Base-by-base conservation (phyloP, 1,284 basidiomycete species). In the Mycena citricolor region DNA sequence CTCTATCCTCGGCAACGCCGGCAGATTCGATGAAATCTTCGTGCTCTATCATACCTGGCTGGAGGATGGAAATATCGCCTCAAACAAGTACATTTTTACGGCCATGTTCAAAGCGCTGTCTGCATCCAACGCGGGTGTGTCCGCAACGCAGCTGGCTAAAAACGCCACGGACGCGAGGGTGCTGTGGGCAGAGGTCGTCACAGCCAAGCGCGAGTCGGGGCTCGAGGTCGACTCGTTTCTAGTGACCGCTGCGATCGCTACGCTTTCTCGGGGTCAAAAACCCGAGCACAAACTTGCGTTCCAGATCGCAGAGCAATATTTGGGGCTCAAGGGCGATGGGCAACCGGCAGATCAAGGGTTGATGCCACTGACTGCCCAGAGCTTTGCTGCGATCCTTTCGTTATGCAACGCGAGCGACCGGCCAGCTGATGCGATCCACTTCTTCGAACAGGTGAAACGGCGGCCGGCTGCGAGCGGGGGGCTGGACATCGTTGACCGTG, bases 21-120 rank as follows among this genome's bases (percentile, higher is more conserved):
- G 72, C 12, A 61, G 73, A 8, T 74, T 79, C 50, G 77, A 84
- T 52, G 74, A 75, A 49, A 73, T 86, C 16, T 85, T 86, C 49
- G 86, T 89, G 51, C 76, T 87, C 37, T 89, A 80, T 62, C 78
- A 85, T 55, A 68, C 69, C 13, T 63, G 88, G 58, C 77, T 81
- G 42, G 55, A 70, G 10, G 69, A 76, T 4, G 84, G 83, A 5
- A 74, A 73, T 7, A 58, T 79, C 8, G 67, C 77, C 1, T 76
- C 86, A 3, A 67, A 81, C 52, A 67, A 67, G 34, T 67, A 72
- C 49, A 67, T 83, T 12, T 88, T 76, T 58, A 75, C 80, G 4
- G 70, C 76, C 42, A 75, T 89, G 65, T 76, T 90, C 55, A 65
- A 68, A 26, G 74, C 74, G 6, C 66, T 86, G 4, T 63, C 59